Base-by-base conservation (phyloP, 148 eudicot species). In the Oxyria digyna region DNA sequence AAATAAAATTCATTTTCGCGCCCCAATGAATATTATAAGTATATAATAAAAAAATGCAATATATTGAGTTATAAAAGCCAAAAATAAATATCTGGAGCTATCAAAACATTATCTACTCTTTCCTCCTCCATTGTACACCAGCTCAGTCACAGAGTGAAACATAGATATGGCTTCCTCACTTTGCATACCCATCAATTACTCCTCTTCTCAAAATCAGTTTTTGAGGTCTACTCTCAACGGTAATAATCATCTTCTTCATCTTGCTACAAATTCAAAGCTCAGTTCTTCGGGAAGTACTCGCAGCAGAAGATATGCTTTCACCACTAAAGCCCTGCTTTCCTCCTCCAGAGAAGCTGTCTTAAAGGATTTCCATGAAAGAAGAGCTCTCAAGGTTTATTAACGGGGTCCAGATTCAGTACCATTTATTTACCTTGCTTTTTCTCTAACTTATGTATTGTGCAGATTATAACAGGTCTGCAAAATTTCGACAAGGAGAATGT, bases 381-480 rank as follows among this genome's bases (percentile, higher is more conserved):
- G 73, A 78, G 94, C 97, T 72, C 90, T 87, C 73, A 89, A 87
- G 86, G 93, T 89, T 1, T 24, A 20, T 8, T 21, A 18, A 6
- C n/a, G n/a, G n/a, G n/a, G n/a, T n/a, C n/a, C n/a, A n/a, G n/a
- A n/a, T n/a, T n/a, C 20, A 27, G 8, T 52, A 29, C 65, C 26
- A 10, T 31, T 1, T 59, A 17, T 21, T 59, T 3, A 8, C 26
- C 64, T 57, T 57, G 2, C 50, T 17, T 46, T 46, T 46, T n/a
- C 18, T 8, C 1, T 46, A 9, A 38, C 4, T 17, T 31, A 23
- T 63, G 20, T 63, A 32, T 20, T 66, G 43, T 38, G 74, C 86
- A 92, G 97, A 89, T 92, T 6, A 92, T 92, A 42, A 78, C 97
- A 9, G 97, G 97, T 21, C 79, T 92, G 84, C 97, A 87, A 73